phyloP scores from a whole-genome alignment of 2,329 filamentous ascomycete species.

The Fusarium torulosum region DNA sequence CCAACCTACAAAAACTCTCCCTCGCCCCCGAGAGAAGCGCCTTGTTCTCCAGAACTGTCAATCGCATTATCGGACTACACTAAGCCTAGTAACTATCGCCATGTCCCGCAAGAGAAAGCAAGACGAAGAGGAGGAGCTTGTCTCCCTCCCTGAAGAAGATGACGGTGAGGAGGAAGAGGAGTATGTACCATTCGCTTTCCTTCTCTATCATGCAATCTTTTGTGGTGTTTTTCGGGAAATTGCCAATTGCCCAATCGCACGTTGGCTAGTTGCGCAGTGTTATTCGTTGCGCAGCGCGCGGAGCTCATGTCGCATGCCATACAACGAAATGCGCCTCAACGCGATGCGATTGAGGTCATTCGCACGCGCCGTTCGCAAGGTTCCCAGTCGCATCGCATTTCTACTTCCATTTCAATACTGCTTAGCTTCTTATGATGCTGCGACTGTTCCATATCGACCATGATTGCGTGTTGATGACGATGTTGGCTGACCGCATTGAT shows the following conservation, averaged over 20 bases:
- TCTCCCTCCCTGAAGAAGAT: constrained; percentile 65
- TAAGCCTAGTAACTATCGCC: constrained; percentile 29
- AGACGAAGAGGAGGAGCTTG: constrained; percentile 66
- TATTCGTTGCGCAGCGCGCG: constrained; percentile 39
- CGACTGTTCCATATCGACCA: neutral
- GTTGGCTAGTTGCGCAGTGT: neutral
- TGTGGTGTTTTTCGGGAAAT: constrained; percentile 12
- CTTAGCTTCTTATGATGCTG: neutral
- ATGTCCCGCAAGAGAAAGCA: constrained; percentile 69
- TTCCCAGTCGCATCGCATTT: neutral
- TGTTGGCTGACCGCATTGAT: constrained; percentile 27
- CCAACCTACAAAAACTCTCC: constrained; percentile 35
- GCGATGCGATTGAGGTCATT: constrained; percentile 11
- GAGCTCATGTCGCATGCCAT: constrained; percentile 40
- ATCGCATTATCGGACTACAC: constrained; percentile 24
- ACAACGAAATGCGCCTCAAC: constrained; percentile 15
- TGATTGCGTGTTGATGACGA: constrained; percentile 12
- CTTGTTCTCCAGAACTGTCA: constrained; percentile 18
- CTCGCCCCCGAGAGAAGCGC: constrained; percentile 28
- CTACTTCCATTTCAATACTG: neutral
- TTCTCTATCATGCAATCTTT: constrained; percentile 1
- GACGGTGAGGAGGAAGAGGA: constrained; percentile 67
- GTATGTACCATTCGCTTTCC: constrained; percentile 55
- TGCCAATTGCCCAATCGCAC: constrained; percentile 30
- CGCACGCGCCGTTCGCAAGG: neutral